phyloP scores from a whole-genome alignment of 441 rosid genomes.

The Viola pubescens region DNA sequence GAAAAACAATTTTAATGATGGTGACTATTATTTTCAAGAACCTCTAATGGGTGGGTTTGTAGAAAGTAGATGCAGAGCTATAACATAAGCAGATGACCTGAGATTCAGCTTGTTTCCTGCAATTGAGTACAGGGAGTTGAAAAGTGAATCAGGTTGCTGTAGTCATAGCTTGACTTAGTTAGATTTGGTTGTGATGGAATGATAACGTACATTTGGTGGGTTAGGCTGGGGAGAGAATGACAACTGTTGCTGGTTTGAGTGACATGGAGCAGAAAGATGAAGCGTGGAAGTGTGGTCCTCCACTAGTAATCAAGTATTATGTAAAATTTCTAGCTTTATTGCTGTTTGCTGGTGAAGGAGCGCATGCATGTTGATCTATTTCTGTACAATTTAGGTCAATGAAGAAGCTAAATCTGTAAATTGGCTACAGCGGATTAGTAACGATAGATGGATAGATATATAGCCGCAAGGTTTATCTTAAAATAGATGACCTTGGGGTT shows the following conservation, averaged over 20 bases:
- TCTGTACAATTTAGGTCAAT: not conserved
- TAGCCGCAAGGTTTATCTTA: not conserved
- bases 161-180: not conserved
- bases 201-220: not conserved
- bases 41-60: no score
- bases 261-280: not conserved
- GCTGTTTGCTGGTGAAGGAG: not conserved
- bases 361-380: not conserved
- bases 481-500: no score
- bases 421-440: not conserved
- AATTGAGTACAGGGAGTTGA: not conserved
- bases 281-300: not conserved
- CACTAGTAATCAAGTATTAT: not conserved
- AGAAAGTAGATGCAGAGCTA: no score
- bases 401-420: not conserved
- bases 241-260: constrained; percentile 1
- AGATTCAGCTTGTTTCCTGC: not conserved
- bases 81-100: no score
- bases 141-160: not conserved
- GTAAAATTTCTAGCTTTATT: not conserved
- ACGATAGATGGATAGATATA: not conserved
- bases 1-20: no score
- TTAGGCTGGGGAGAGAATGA: not conserved
- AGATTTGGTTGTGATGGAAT: not conserved
- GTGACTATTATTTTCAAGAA: no score